Evolutionary conservation across 2,329 filamentous ascomycete species (phyloP).

Genomic region (Dryadomyces quercus-mongolicae): DNA sequence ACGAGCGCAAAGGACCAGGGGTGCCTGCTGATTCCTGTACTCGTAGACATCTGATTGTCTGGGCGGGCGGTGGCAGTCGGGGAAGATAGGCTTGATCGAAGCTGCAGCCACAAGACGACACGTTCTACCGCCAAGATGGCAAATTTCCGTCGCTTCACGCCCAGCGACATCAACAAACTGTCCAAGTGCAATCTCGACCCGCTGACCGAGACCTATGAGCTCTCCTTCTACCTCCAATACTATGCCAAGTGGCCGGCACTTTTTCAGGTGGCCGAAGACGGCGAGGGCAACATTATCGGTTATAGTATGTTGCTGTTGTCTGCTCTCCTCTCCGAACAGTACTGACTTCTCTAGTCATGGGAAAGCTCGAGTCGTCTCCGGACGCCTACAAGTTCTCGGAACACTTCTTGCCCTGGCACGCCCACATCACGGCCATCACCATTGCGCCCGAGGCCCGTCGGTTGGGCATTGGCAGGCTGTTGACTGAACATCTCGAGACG

Average conservation of each 20-base stretch:
- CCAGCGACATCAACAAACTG: conserved; percentile 75
- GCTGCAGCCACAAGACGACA: not conserved
- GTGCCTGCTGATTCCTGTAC: not conserved
- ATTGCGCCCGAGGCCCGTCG: conserved; percentile 79
- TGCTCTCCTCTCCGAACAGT: not conserved
- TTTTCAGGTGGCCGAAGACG: conserved; percentile 83
- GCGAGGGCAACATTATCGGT: conserved; percentile 77
- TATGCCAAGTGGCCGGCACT: conserved; percentile 91
- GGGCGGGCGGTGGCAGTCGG: not conserved
- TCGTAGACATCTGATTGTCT: not conserved
- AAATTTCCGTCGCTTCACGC: conserved; percentile 73
- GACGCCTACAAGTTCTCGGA: conserved; percentile 61
- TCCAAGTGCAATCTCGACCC: conserved; percentile 94
- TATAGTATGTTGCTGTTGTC: conserved; percentile 55
- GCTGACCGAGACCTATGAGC: conserved; percentile 94
- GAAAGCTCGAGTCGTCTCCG: conserved; percentile 84
- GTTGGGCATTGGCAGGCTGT: conserved; percentile 72
- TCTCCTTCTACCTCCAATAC: conserved; percentile 92
- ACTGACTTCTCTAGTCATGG: conserved; percentile 63
- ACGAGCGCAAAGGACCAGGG: not conserved
- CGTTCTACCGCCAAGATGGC: conserved; percentile 44
- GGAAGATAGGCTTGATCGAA: not conserved
- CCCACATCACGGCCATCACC: conserved; percentile 91
- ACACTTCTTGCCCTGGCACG: conserved; percentile 98
- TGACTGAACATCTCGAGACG: conserved; percentile 72